Percentiles rank a stretch among this genome's conserved stretches.
phyloP scores from a whole-genome alignment of 2,329 filamentous ascomycete genomes.

The Fusarium papillatum region DNA sequence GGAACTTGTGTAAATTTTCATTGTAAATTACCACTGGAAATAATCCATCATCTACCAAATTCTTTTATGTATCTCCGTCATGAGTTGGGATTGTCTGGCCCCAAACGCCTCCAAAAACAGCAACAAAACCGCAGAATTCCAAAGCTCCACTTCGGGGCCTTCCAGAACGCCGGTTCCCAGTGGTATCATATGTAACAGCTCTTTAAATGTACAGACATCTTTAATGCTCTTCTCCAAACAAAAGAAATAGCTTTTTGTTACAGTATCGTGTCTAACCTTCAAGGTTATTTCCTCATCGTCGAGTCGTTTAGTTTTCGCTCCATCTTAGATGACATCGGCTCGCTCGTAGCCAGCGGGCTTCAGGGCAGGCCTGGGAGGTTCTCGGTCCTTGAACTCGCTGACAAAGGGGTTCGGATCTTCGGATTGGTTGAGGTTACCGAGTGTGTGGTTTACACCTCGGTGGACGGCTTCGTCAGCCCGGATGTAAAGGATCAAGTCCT shows the following conservation, averaged over 20 bases:
- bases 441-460: conserved; percentile 94
- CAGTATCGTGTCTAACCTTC: not conserved
- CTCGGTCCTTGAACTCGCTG: conserved; percentile 81
- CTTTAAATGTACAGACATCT: not conserved
- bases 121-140: conserved; percentile 3
- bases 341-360: conserved; percentile 86
- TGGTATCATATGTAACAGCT: conserved; percentile 24
- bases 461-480: conserved; percentile 92
- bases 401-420: conserved; percentile 95
- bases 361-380: conserved; percentile 74
- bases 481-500: conserved; percentile 89
- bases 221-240: not conserved
- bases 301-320: not conserved
- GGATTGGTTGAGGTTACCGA: conserved; percentile 88
- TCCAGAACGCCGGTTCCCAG: conserved; percentile 17
- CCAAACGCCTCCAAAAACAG: conserved; percentile 3
- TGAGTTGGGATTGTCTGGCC: conserved; percentile 29
- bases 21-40: conserved; percentile 19
- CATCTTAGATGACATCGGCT: conserved; percentile 76
- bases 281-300: not conserved
- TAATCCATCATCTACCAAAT: not conserved
- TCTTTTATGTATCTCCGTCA: not conserved
- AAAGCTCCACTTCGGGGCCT: not conserved
- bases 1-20: not conserved
- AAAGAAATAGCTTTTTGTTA: conserved; percentile 11